These are phyloP conservation scores for Gossypium stocksii DNA, from an alignment of 345 rosid species.

Conservation along the genomic window DNA sequence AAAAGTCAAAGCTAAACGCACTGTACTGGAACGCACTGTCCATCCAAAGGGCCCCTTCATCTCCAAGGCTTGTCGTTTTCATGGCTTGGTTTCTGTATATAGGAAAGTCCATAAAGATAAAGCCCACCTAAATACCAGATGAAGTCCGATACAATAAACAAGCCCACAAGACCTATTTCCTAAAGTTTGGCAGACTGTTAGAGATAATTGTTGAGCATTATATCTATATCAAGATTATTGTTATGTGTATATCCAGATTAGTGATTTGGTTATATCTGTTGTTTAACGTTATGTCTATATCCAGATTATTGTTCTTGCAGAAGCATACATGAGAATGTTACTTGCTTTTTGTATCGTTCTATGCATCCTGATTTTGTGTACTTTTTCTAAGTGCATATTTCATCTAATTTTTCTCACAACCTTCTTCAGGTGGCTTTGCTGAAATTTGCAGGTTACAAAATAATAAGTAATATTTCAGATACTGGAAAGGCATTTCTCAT, in stretches of 20 bases:
- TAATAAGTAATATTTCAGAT: constrained; percentile 75
- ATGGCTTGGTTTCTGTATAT: background rate
- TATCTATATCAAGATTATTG: background rate
- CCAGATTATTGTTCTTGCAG: constrained; percentile 1
- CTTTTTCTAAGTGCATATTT: background rate
- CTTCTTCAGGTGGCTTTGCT: constrained; percentile 79
- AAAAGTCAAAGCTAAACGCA: too few relatives aligned
- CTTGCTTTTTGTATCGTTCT: background rate
- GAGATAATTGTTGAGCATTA: background rate
- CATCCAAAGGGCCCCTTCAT: too few relatives aligned
- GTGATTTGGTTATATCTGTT: background rate
- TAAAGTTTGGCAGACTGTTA: background rate
- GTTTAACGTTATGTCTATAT: background rate
- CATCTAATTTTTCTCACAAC: constrained; percentile 3
- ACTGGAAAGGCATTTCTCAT: constrained; percentile 87
- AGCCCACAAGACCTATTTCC: background rate
- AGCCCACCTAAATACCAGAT: background rate
- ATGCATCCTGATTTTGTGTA: background rate
- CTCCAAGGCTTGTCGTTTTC: background rate
- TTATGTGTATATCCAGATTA: background rate
- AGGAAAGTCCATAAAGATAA: background rate
- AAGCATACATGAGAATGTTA: background rate
- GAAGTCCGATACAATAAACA: background rate
- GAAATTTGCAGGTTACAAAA: constrained; percentile 87
- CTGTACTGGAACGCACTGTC: too few relatives aligned